Conservation (phyloP, 2,329 filamentous ascomycete species). For the Hypoxylon sp. region DNA sequence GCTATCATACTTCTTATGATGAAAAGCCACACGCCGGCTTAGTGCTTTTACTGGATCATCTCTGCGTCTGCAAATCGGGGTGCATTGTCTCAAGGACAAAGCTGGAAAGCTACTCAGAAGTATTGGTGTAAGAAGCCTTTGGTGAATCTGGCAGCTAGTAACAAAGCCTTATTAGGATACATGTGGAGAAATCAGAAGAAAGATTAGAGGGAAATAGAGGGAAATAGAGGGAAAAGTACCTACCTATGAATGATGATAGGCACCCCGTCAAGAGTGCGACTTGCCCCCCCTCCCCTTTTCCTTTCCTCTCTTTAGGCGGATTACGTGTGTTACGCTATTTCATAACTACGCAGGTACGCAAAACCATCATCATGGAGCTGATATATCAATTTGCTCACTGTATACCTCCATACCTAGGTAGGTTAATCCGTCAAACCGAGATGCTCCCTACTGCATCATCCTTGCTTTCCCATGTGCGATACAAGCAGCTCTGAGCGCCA, state of each 20-base stretch:
- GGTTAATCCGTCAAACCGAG: constrained; percentile 7
- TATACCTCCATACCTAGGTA: constrained; percentile 2
- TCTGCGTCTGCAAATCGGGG: constrained; percentile 4
- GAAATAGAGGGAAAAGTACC: too few species aligned
- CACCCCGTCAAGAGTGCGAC: constrained; percentile 1
- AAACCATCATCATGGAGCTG: constrained; percentile 4
- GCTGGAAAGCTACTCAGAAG: neutral
- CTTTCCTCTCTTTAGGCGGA: too few species aligned
- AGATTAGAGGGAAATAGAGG: neutral
- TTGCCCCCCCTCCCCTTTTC: too few species aligned
- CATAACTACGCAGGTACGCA: neutral
- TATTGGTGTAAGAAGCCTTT: neutral
- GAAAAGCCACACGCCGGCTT: neutral
- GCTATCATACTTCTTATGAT: constrained; percentile 13
- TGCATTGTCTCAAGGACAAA: constrained; percentile 29
- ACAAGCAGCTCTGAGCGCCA: constrained; percentile 7
- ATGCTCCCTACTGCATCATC: neutral
- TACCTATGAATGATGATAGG: too few species aligned
- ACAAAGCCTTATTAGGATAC: neutral
- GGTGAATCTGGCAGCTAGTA: neutral
- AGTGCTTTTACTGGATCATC: neutral
- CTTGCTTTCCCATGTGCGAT: neutral
- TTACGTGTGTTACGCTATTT: neutral
- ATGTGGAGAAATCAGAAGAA: neutral
- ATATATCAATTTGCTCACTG: constrained; percentile 24